A percentile compares a stretch with the other conserved stretches of the same genome.
Evolutionary conservation across 768 basidiomycete genomes (phyloP).

Genomic region (Lenzites betulinus): DNA sequence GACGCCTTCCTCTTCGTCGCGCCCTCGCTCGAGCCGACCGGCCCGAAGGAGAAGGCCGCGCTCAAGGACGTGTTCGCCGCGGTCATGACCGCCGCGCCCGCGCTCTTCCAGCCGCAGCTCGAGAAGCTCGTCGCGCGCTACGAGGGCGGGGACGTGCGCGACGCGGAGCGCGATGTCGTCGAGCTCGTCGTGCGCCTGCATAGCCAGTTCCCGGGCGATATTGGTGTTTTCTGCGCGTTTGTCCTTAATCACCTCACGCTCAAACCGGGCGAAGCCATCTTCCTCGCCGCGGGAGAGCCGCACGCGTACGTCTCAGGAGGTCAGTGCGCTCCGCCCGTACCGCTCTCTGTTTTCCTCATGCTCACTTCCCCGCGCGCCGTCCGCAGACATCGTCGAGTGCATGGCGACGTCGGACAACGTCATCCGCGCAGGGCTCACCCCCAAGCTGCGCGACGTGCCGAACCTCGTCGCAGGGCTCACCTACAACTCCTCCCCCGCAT

Average conservation of each 20-base stretch:
- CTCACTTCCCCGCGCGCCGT: neutral
- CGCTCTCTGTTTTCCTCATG: neutral
- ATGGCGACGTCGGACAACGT: conserved; percentile 99
- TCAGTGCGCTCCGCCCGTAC: conserved; percentile 29
- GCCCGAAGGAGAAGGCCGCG: conserved; percentile 53
- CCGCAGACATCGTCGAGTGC: conserved; percentile 92
- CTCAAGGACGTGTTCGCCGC: conserved; percentile 80
- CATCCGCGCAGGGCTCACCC: conserved; percentile 96
- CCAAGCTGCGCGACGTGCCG: conserved; percentile 91
- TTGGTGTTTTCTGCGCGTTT: conserved; percentile 92
- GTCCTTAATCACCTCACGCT: conserved; percentile 85
- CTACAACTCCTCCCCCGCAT: conserved; percentile 70
- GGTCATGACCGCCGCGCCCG: conserved; percentile 77
- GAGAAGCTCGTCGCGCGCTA: conserved; percentile 64
- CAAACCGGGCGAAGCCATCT: conserved; percentile 86
- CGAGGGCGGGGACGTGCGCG: conserved; percentile 40
- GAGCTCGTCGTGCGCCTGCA: conserved; percentile 66
- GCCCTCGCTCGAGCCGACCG: conserved; percentile 43
- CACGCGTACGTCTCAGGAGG: conserved; percentile 96
- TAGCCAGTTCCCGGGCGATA: conserved; percentile 85
- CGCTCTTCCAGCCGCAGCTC: conserved; percentile 55
- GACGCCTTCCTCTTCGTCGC: conserved; percentile 53
- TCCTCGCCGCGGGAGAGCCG: conserved; percentile 93
- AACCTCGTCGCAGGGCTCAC: conserved; percentile 89
- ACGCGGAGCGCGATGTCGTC: conserved; percentile 48